These are phyloP conservation scores for Daphne laureola DNA, from an alignment of 441 rosid genomes.

Conservation along the genomic window DNA sequence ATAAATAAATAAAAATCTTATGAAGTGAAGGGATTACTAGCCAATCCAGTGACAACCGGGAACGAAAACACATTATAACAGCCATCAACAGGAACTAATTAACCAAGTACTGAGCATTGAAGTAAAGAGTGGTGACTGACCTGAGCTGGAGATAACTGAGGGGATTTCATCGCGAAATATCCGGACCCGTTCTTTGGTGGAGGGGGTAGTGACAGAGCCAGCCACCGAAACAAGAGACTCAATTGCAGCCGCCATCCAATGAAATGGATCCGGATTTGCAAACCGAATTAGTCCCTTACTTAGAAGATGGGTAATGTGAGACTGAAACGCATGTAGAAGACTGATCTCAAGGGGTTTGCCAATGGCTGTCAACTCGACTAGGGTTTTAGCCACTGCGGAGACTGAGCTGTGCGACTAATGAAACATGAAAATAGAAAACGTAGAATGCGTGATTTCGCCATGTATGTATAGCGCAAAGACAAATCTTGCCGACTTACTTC, in stretches of 20 bases:
- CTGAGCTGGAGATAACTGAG: conserved; percentile 35
- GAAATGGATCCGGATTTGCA: conserved; percentile 19
- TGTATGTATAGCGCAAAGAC: no score
- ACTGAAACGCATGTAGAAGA: background rate
- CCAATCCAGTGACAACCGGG: no score
- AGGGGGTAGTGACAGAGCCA: conserved; percentile 47
- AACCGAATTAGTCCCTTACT: conserved; percentile 5
- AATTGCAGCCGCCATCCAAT: conserved; percentile 36
- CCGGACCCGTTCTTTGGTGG: conserved; percentile 54
- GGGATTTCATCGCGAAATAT: conserved; percentile 70
- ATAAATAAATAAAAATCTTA: no score
- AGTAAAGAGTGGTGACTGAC: conserved; percentile 13
- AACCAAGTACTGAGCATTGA: no score
- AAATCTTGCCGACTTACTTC: no score
- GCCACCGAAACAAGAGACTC: conserved; percentile 54
- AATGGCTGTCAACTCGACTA: conserved; percentile 1
- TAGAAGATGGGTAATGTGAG: background rate
- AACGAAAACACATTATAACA: no score
- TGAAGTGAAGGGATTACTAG: no score
- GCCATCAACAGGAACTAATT: no score
- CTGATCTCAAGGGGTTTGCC: background rate
- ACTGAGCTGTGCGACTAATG: background rate
- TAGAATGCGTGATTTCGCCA: no score
- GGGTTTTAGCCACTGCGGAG: conserved; percentile 15
- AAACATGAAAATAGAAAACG: no score